Evolutionary conservation across 768 basidiomycete genomes (phyloP), one percentile per base, ranked within the genome.

Genomic region (Auriscalpium vulgare): DNA sequence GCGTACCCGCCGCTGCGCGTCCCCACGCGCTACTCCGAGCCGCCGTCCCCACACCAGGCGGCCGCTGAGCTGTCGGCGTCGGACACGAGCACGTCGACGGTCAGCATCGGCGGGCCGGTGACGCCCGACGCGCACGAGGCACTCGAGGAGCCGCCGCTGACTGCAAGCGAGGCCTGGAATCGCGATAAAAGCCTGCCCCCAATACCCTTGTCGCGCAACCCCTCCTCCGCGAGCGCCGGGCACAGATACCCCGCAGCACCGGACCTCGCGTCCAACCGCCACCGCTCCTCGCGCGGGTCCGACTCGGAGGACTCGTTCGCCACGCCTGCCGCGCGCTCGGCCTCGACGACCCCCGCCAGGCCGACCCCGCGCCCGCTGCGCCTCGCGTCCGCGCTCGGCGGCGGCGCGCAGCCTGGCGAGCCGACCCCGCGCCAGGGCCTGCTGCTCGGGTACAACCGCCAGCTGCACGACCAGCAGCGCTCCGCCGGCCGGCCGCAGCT

Each of bases 391-490:
- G 52, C 52, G 8, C 19, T 56, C 2, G 48, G 50, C 21, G 9
- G 48, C 19, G 51, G 51, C 35, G 13, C 56, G 17, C 58, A 56
- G 13, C 60, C 60, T 8, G 61, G 61, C 10, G 61, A 62, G 43
- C 53, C 61, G 3, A 55, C 40, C 19, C n/a, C 52, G n/a, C 60
- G 53, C 34, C 53, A 56, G 19, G 60, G 60, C 23, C 53, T 45
- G 29, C 52, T 55, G 37, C 59, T 62, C 29, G n/a, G 51, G 13
- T 62, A 62, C 54, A 62, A 62, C 23, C 61, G 61, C 43, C 55
- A 60, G 29, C 19, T 62, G 21, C 61, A 62, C 51, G 59, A 62
- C 36, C 56, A 57, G 54, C 61, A 62, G 54, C 61, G 61, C 21
- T 19, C 43, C 7, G 53, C 53, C 47, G 40, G 51, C 2, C 21